A percentile compares a stretch with the other conserved stretches of the same genome.
These are phyloP conservation scores for Malus fusca DNA, from an alignment of 306 rosid species.

Conservation along the genomic window DNA sequence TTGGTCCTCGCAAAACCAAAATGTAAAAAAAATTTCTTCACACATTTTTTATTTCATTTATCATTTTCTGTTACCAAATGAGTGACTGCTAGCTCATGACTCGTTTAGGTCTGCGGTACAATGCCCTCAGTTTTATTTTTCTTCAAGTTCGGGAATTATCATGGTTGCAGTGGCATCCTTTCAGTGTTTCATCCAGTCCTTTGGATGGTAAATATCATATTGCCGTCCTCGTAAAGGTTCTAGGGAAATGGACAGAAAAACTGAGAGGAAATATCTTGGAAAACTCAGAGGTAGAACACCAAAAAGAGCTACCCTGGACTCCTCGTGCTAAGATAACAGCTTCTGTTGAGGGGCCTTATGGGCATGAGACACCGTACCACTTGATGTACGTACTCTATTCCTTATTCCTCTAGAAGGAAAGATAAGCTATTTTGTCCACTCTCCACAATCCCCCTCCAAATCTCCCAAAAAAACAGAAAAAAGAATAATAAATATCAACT, in stretches of 20 bases:
- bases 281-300: constrained; percentile 24
- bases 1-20: constrained; percentile 73
- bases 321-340: constrained; percentile 39
- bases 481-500: no score
- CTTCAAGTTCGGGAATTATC: constrained; percentile 79
- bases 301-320: constrained; percentile 14
- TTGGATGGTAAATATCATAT: constrained; percentile 77
- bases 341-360: constrained; percentile 93
- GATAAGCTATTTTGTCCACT: no score
- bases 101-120: constrained; percentile 63
- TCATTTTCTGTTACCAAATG: background rate
- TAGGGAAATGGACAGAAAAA: constrained; percentile 71
- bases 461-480: no score
- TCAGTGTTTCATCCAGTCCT: constrained; percentile 92
- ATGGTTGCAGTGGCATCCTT: constrained; percentile 97
- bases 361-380: constrained; percentile 83
- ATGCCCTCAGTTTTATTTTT: constrained; percentile 89
- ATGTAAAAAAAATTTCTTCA: constrained; percentile 40
- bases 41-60: background rate
- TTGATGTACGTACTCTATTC: constrained; percentile 46
- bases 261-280: constrained; percentile 39
- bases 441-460: no score
- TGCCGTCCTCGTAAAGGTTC: constrained; percentile 79
- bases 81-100: constrained; percentile 14
- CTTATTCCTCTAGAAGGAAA: background rate